These are phyloP conservation scores for Orbilia javanica DNA, from an alignment of 2,329 filamentous ascomycete genomes.

Conservation along the genomic window DNA sequence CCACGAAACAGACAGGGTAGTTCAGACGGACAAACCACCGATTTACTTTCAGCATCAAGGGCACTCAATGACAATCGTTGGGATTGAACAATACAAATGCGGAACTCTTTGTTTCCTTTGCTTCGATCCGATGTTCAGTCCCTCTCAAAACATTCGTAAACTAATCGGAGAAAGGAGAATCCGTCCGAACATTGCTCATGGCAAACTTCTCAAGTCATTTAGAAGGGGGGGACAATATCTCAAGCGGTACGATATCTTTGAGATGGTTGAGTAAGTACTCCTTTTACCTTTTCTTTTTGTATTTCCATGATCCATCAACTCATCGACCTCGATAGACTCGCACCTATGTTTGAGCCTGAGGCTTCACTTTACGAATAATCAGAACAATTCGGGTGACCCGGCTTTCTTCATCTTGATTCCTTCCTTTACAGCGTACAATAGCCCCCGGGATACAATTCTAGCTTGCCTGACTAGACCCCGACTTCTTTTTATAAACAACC, in stretches of 20 bases:
- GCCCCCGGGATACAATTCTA: too few species aligned
- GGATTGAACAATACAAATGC: slow-evolving; percentile 77
- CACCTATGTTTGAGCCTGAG: slow-evolving; percentile 32
- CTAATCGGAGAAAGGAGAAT: slow-evolving; percentile 69
- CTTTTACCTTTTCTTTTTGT: not conserved
- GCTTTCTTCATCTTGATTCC: not conserved
- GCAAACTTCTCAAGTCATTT: slow-evolving; percentile 77
- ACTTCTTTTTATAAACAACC: not conserved
- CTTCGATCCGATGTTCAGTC: slow-evolving; percentile 77
- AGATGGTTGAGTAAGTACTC: slow-evolving; percentile 76
- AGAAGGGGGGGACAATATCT: slow-evolving; percentile 78
- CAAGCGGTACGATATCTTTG: slow-evolving; percentile 79
- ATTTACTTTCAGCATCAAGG: slow-evolving; percentile 90
- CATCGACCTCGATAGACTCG: slow-evolving; percentile 24
- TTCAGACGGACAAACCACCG: slow-evolving; percentile 79
- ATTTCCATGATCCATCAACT: not conserved
- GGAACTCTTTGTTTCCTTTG: slow-evolving; percentile 80
- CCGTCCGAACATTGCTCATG: slow-evolving; percentile 68
- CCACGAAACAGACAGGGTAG: slow-evolving; percentile 70
- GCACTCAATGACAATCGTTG: slow-evolving; percentile 92
- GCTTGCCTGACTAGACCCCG: not conserved
- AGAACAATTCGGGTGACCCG: not conserved
- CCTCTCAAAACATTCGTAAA: slow-evolving; percentile 75
- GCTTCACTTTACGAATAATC: slow-evolving; percentile 36
- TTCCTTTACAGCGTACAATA: not conserved